A percentile compares a stretch with the other conserved stretches of the same genome.
Conservation (phyloP, 257 asterid genomes). For the Solanum chmielewskii region DNA sequence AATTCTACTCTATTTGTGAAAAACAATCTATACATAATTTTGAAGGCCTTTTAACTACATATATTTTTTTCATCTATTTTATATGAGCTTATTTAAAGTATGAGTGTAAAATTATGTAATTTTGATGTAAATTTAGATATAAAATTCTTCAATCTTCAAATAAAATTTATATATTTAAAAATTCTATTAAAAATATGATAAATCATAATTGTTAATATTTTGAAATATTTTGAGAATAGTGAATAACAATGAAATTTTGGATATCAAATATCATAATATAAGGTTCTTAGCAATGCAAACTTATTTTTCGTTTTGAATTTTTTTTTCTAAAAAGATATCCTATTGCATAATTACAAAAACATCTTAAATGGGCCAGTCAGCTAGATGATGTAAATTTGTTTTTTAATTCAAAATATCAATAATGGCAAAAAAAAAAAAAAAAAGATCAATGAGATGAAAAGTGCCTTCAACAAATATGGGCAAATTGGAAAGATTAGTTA, state of each 20-base stretch:
- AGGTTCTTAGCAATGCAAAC: not conserved
- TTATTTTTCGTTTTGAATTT: too few species aligned
- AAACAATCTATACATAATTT: not conserved
- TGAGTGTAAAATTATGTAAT: not conserved
- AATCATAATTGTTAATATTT: not conserved
- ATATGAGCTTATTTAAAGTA: not conserved
- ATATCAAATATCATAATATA: not conserved
- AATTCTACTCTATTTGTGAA: not conserved
- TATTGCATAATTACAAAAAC: not conserved
- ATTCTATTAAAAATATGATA: not conserved
- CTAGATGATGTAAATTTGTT: not conserved
- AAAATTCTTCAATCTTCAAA: not conserved
- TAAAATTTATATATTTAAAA: not conserved
- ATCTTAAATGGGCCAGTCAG: not conserved
- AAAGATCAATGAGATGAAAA: not conserved
- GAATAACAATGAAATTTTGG: not conserved
- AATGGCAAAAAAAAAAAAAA: not conserved
- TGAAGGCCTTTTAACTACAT: not conserved
- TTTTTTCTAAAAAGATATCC: not conserved
- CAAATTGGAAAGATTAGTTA: not conserved
- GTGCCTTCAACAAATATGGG: not conserved
- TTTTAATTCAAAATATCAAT: not conserved
- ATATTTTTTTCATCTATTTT: not conserved
- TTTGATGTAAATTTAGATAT: not conserved
- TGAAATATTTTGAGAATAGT: not conserved